phyloP scores from a whole-genome alignment of 495 filamentous ascomycete species.

The Aspergillus sclerotiicarbonarius region DNA sequence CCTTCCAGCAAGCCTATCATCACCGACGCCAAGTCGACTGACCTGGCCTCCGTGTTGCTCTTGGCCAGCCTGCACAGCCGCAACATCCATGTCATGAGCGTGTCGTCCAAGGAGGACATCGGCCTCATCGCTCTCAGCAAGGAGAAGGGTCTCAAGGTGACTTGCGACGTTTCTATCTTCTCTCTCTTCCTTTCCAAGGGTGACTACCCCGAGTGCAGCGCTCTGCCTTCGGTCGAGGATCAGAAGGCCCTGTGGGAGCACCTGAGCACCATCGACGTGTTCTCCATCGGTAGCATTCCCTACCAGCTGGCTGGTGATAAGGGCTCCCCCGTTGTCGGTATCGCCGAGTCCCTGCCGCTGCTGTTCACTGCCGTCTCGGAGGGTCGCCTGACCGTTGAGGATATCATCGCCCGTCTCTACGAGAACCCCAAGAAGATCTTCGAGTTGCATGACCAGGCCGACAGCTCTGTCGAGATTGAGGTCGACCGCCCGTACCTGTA shows the following conservation, averaged over 20 bases:
- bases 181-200: conserved; percentile 74
- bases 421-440: conserved; percentile 85
- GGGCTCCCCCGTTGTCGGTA: conserved; percentile 59
- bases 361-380: conserved; percentile 77
- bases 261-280: conserved; percentile 73
- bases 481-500: conserved; percentile 64
- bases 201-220: conserved; percentile 68
- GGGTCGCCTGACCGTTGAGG: conserved; percentile 70
- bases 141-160: conserved; percentile 78
- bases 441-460: conserved; percentile 79
- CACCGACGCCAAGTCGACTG: conserved; percentile 81
- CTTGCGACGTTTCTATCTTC: conserved; percentile 81
- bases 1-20: conserved; percentile 79
- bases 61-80: conserved; percentile 80
- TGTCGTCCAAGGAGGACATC: conserved; percentile 81
- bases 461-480: conserved; percentile 73
- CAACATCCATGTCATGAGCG: conserved; percentile 80
- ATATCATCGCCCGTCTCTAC: conserved; percentile 68
- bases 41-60: conserved; percentile 75
- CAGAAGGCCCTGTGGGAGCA: conserved; percentile 80
- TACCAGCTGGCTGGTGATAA: conserved; percentile 71
- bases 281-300: conserved; percentile 79
- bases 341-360: conserved; percentile 73
- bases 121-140: conserved; percentile 77
- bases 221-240: conserved; percentile 67